Conservation (phyloP, 306 rosid genomes). For the Astragalus membranaceus region DNA sequence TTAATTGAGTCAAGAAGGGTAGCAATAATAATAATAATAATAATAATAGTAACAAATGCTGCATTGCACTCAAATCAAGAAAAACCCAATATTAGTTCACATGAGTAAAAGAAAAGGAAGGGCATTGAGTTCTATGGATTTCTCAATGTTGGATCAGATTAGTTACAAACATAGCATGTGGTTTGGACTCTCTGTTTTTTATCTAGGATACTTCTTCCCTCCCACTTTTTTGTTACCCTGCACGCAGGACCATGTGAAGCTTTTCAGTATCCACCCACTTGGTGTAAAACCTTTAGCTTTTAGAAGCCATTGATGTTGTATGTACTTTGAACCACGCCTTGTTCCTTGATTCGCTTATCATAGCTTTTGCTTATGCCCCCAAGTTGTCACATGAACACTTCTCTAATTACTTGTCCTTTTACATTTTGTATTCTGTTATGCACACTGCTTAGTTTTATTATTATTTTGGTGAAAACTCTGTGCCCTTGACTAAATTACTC, state of each 20-base stretch:
- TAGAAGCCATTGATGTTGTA: slow-evolving; percentile 15
- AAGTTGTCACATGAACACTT: background rate
- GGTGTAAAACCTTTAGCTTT: slow-evolving; percentile 26
- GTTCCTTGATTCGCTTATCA: slow-evolving; percentile 19
- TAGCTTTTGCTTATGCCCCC: background rate
- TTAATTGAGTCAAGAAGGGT: background rate
- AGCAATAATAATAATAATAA: too few species aligned
- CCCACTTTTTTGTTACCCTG: slow-evolving; percentile 16
- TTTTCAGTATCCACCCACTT: slow-evolving; percentile 62
- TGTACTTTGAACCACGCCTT: slow-evolving; percentile 16
- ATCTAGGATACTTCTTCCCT: slow-evolving; percentile 3
- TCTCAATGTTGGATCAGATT: slow-evolving; percentile 11
- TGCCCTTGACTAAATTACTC: too few species aligned
- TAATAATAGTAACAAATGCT: too few species aligned
- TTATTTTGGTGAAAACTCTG: background rate
- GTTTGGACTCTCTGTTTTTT: background rate
- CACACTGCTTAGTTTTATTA: background rate
- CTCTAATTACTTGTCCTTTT: too few species aligned
- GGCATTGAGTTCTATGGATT: background rate
- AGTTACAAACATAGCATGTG: slow-evolving; percentile 32
- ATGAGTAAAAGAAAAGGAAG: background rate
- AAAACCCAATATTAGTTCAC: slow-evolving; percentile 18
- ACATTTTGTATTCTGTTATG: background rate
- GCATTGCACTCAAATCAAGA: slow-evolving; percentile 24
- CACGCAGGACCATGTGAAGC: slow-evolving; percentile 45